A percentile compares a stretch with the other conserved stretches of the same genome.
Conservation (phyloP, 148 eudicot genomes). For the Vaccinium myrtillus region DNA sequence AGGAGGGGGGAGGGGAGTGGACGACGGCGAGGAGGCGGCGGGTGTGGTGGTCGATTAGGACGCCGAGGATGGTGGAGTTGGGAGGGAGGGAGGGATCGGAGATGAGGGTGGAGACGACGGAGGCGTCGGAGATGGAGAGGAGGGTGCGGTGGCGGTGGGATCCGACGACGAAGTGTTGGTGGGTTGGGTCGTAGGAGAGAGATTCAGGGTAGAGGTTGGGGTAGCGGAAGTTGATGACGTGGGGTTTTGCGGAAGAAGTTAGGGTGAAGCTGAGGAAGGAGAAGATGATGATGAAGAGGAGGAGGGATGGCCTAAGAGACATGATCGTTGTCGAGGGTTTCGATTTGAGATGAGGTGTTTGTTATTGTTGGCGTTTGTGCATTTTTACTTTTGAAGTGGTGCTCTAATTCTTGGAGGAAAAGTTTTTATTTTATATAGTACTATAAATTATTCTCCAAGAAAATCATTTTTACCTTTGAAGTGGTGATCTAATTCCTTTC, state of each 20-base stretch:
- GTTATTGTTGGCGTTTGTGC: too few relatives aligned
- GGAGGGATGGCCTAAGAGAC: not conserved
- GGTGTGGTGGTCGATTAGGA: slow-evolving; percentile 44
- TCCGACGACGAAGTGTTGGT: slow-evolving; percentile 71
- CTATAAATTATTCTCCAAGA: too few relatives aligned
- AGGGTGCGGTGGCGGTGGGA: slow-evolving; percentile 44
- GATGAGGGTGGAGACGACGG: slow-evolving; percentile 56
- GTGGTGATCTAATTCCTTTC: too few relatives aligned
- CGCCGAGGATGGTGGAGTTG: slow-evolving; percentile 57
- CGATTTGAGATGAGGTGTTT: not conserved
- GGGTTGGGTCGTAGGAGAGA: slow-evolving; percentile 55
- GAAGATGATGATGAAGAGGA: slow-evolving; percentile 18
- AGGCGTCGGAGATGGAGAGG: slow-evolving; percentile 72
- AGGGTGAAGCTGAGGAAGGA: slow-evolving; percentile 2
- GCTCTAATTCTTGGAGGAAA: too few relatives aligned
- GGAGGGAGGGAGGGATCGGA: slow-evolving; percentile 38
- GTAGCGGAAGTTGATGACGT: slow-evolving; percentile 55
- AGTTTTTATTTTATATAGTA: too few relatives aligned
- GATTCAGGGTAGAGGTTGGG: slow-evolving; percentile 70
- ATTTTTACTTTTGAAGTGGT: too few relatives aligned
- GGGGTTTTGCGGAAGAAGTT: slow-evolving; percentile 30
- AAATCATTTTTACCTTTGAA: too few relatives aligned
- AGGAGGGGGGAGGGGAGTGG: slow-evolving; percentile 27
- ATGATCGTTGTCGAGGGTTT: not conserved
- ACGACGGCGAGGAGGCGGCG: slow-evolving; percentile 70